These are phyloP conservation scores for Tricholoma hemisulphureum DNA, from an alignment of 768 basidiomycete species.

Conservation along the genomic window DNA sequence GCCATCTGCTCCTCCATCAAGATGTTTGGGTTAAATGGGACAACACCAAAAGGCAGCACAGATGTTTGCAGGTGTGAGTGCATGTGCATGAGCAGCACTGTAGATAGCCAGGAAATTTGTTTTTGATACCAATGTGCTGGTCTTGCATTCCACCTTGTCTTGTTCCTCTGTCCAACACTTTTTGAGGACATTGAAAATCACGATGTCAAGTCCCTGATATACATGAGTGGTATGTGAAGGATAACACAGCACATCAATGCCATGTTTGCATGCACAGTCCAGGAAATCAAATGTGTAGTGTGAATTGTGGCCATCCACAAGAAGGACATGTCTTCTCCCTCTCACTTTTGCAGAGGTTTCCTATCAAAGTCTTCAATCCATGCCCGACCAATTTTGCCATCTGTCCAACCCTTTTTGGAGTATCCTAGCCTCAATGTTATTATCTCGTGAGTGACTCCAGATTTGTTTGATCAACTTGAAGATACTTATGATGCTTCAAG, in stretches of 20 bases:
- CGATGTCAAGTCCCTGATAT: slow-evolving; percentile 45
- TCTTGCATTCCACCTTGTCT: slow-evolving; percentile 13
- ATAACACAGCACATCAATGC: slow-evolving; percentile 38
- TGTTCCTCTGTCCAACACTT: slow-evolving; percentile 18
- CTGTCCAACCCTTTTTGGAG: slow-evolving; percentile 37
- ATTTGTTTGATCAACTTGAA: neutral
- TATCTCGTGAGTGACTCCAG: slow-evolving; percentile 4
- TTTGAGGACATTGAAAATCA: slow-evolving; percentile 35
- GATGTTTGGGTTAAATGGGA: slow-evolving; percentile 34
- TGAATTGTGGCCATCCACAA: slow-evolving; percentile 42
- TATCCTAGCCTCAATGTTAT: slow-evolving; percentile 24
- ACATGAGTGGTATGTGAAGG: slow-evolving; percentile 44
- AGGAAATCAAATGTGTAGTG: slow-evolving; percentile 30
- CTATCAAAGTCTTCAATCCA: slow-evolving; percentile 36
- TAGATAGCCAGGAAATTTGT: slow-evolving; percentile 38
- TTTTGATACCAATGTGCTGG: slow-evolving; percentile 27
- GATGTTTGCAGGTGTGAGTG: slow-evolving; percentile 33
- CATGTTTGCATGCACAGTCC: slow-evolving; percentile 22
- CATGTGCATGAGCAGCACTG: slow-evolving; percentile 26
- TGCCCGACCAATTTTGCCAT: slow-evolving; percentile 33
- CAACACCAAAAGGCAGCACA: slow-evolving; percentile 38
- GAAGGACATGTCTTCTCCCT: slow-evolving; percentile 25
- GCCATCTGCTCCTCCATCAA: slow-evolving; percentile 22
- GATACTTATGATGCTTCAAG: slow-evolving; percentile 35
- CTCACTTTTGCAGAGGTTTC: slow-evolving; percentile 5